These are phyloP conservation scores for Trametes villosa DNA, from an alignment of 768 basidiomycete genomes.

Conservation along the genomic window DNA sequence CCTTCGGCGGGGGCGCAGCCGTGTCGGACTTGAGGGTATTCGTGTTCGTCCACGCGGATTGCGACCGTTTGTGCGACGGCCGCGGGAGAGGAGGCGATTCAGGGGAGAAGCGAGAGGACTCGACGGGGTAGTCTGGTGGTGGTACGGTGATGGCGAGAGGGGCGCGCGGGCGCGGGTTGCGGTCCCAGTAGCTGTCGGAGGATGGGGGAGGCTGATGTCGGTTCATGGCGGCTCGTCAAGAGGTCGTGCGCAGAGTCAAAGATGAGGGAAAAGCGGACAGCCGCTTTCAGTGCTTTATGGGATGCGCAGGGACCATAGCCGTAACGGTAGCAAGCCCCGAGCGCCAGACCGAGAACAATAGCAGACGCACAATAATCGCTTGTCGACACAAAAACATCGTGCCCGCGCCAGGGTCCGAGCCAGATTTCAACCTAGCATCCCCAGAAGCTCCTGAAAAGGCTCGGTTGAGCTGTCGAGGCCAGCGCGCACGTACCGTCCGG, in stretches of 20 bases:
- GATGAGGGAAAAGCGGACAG: not conserved
- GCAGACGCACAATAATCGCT: slow-evolving; percentile 13
- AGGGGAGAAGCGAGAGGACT: slow-evolving; percentile 48
- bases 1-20: slow-evolving; percentile 13
- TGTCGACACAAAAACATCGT: not conserved
- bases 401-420: not conserved
- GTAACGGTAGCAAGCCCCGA: not conserved
- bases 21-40: slow-evolving; percentile 28
- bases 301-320: slow-evolving; percentile 9
- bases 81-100: slow-evolving; percentile 40
- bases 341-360: slow-evolving; percentile 21
- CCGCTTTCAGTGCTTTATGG: slow-evolving; percentile 14
- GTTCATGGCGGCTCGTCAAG: slow-evolving; percentile 12
- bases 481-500: too few species aligned
- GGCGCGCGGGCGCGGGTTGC: slow-evolving; percentile 14
- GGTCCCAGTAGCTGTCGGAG: slow-evolving; percentile 16
- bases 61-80: slow-evolving; percentile 27
- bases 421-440: not conserved
- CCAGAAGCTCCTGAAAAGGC: not conserved
- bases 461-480: too few species aligned
- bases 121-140: slow-evolving; percentile 30
- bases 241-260: slow-evolving; percentile 15
- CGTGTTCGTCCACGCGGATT: slow-evolving; percentile 32
- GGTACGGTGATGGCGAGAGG: slow-evolving; percentile 23
- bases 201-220: slow-evolving; percentile 7